A percentile compares a stretch with the other conserved stretches of the same genome.
phyloP scores from a whole-genome alignment of 2,329 filamentous ascomycete genomes.

The Beauveria sp. region DNA sequence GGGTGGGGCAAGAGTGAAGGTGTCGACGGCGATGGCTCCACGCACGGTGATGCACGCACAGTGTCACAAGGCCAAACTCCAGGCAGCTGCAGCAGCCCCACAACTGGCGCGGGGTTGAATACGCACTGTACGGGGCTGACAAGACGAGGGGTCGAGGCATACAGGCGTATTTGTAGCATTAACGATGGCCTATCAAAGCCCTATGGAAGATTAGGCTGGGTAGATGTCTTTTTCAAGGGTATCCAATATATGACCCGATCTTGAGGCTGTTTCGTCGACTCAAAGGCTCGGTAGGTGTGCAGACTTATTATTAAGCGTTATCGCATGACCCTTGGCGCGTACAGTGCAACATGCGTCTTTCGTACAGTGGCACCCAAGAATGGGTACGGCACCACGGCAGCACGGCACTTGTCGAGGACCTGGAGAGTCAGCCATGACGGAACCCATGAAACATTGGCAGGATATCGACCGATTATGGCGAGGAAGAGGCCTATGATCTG shows the following conservation, averaged over 20 bases:
- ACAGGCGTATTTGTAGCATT: not conserved
- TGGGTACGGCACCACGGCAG: not conserved
- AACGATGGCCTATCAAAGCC: not conserved
- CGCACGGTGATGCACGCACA: conserved; percentile 1
- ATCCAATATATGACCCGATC: too few species aligned
- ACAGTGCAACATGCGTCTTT: not conserved
- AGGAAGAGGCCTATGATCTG: too few species aligned
- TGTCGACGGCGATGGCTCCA: conserved; percentile 9
- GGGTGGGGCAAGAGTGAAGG: conserved; percentile 23
- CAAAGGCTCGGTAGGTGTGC: too few species aligned
- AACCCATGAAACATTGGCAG: not conserved
- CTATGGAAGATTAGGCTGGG: not conserved
- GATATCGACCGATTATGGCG: not conserved
- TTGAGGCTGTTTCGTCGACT: too few species aligned
- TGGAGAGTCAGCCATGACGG: not conserved
- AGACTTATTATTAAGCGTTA: not conserved
- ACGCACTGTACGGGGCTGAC: not conserved
- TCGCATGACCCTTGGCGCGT: not conserved
- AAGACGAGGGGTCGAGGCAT: not conserved
- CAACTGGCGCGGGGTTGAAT: not conserved
- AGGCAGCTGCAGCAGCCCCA: conserved; percentile 3
- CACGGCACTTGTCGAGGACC: not conserved
- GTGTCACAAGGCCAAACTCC: conserved; percentile 9
- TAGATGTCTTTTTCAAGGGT: too few species aligned
- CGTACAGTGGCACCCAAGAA: not conserved